These are phyloP conservation scores for Penicillium verrucosum DNA, from an alignment of 2,329 filamentous ascomycete species.

Conservation along the genomic window DNA sequence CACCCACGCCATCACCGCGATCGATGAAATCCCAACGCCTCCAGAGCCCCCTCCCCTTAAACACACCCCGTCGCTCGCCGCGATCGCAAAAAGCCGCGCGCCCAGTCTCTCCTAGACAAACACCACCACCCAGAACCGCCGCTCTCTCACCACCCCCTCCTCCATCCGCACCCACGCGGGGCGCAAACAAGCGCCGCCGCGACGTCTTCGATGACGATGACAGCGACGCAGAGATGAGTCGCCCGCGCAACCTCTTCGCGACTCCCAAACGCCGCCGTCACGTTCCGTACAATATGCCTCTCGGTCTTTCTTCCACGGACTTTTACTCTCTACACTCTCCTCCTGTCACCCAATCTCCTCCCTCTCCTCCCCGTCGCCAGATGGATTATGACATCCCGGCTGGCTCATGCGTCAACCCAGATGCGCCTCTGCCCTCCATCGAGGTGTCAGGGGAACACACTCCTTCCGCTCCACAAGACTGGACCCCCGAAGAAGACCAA, in stretches of 20 bases:
- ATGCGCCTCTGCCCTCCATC: conserved; percentile 38
- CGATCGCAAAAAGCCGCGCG: conserved; percentile 29
- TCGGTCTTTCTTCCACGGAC: conserved; percentile 44
- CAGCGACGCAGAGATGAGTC: conserved; percentile 12
- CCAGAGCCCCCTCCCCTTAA: conserved; percentile 39
- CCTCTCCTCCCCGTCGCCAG: conserved; percentile 21
- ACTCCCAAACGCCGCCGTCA: conserved; percentile 47
- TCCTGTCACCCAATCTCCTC: conserved; percentile 33
- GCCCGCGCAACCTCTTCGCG: conserved; percentile 29
- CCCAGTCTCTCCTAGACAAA: conserved; percentile 20
- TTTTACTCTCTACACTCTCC: conserved; percentile 43
- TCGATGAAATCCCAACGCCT: conserved; percentile 36
- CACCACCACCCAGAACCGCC: conserved; percentile 17
- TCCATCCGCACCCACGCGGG: conserved; percentile 30
- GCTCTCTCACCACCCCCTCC: conserved; percentile 20
- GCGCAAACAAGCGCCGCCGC: conserved; percentile 42
- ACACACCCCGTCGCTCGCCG: conserved; percentile 26
- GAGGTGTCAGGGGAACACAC: conserved; percentile 27
- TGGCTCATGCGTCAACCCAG: conserved; percentile 26
- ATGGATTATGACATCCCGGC: conserved; percentile 5
- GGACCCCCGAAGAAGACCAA: conserved; percentile 43
- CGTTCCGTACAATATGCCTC: conserved; percentile 43
- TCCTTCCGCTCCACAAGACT: conserved; percentile 22
- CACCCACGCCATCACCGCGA: conserved; percentile 38
- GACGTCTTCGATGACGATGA: conserved; percentile 27